Evolutionary conservation across 192 early-diverging fungal genomes (phyloP), one percentile per base, ranked within the genome.

Genomic region (Geranomyces variabilis): DNA sequence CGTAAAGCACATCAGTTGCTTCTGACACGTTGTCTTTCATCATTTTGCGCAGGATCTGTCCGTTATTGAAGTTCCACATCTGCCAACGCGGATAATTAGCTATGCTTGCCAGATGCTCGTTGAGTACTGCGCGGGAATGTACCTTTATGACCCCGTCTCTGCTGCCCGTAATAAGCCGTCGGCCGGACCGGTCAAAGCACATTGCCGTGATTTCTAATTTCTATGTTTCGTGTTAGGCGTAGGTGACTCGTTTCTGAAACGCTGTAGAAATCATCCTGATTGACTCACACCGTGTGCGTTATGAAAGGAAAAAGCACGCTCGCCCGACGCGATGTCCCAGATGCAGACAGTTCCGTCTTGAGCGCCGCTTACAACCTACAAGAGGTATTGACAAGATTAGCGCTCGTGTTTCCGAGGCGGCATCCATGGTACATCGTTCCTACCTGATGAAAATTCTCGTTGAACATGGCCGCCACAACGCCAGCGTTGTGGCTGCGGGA

Each of bases 31-130:
- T 79, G 57, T 72, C 75, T 63, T 86, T 87, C 58, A 77, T 66
- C 80, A 88, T 80, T 43, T 79, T 82, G 13, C 84, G 74, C 13
- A 89, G 69, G 26, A 88, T 80, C 63, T 87, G 85, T 15, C 87
- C 87, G 73, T 89, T 89, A 74, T 89, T 89, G 76, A 88, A 89
- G 76, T 89, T 89, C 87, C 87, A 89, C 84, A 89, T 88, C 79
- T 87, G 22, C 14, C 49, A 57, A 8, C 15, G 21, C 41, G 28
- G 43, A 10, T 46, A n/a, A 14, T 41, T 31, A 8, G 6, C 69
- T 15, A 24, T 14, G 33, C 12, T 2, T 9, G 43, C 21, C 7
- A 4, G 21, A 3, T 24, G 17, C 13, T 4, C 4, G 21, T n/a
- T 17, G 15, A 14, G 57, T n/a, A 26, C 0, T 36, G 51, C 19